Conservation (phyloP, 805 yeast species). For the Lipomyces yamanashiensis region DNA sequence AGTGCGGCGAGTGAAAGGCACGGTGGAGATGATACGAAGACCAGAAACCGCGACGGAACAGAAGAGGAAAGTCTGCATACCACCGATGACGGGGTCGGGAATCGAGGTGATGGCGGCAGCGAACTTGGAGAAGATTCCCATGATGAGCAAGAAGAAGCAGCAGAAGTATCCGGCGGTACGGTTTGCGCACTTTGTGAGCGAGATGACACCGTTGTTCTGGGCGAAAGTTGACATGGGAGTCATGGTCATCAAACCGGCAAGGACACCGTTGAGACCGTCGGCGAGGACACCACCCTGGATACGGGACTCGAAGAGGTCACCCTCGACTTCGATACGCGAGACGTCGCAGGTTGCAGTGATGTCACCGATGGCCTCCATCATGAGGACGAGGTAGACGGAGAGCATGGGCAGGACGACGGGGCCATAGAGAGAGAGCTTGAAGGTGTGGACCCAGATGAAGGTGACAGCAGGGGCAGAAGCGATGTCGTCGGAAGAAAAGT, state of each 20-base stretch:
- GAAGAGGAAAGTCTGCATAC: conserved; percentile 81
- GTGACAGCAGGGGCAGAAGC: conserved; percentile 79
- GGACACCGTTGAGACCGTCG: conserved; percentile 79
- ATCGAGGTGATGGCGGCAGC: conserved; percentile 83
- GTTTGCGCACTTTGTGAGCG: conserved; percentile 89
- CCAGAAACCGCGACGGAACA: conserved; percentile 80
- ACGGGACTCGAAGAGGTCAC: conserved; percentile 77
- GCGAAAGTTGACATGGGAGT: conserved; percentile 95
- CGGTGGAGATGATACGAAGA: conserved; percentile 61
- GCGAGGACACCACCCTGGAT: conserved; percentile 92
- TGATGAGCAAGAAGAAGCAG: conserved; percentile 75
- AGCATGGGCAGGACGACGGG: conserved; percentile 85
- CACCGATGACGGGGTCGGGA: conserved; percentile 81
- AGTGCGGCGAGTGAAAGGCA: conserved; percentile 68
- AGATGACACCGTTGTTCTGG: conserved; percentile 93
- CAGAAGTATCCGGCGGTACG: conserved; percentile 80
- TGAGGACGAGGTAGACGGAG: conserved; percentile 78
- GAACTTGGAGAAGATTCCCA: conserved; percentile 88
- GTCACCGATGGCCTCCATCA: conserved; percentile 96
- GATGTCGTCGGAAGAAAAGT: conserved; percentile 64
- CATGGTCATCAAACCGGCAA: conserved; percentile 77
- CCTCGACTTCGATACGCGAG: conserved; percentile 81
- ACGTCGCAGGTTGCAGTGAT: conserved; percentile 94
- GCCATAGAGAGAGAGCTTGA: conserved; percentile 74
- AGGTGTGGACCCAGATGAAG: conserved; percentile 87